Conservation (phyloP, 371 early-diverging fungal species). For the Nosema muscidifuracis region DNA sequence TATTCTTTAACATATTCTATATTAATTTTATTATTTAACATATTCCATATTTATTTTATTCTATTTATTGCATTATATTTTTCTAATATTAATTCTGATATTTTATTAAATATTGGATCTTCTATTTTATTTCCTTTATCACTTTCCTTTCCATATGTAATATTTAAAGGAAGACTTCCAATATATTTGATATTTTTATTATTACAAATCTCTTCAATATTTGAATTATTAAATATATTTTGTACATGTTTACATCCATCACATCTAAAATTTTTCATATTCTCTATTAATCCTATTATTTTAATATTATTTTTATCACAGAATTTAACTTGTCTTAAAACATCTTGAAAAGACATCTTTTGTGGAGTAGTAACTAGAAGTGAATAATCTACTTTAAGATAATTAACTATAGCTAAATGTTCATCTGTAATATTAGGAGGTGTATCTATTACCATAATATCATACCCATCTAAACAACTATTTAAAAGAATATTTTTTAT, state of each 20-base stretch:
- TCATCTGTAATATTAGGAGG: conserved; percentile 63
- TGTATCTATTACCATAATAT: conserved; percentile 61
- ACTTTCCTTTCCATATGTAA: neutral
- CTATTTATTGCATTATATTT: too few species aligned
- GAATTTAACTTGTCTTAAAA: conserved; percentile 57
- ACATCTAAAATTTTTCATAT: conserved; percentile 60
- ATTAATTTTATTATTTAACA: too few species aligned
- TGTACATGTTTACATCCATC: conserved; percentile 36
- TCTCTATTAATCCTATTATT: conserved; percentile 61
- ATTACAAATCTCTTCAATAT: conserved; percentile 38
- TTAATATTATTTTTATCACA: conserved; percentile 57
- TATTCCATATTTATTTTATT: too few species aligned
- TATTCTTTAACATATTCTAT: too few species aligned
- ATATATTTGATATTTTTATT: conserved; percentile 32
- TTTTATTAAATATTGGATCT: neutral
- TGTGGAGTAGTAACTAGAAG: conserved; percentile 62
- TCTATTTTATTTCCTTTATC: neutral
- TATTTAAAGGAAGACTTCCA: conserved; percentile 28
- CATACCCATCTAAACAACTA: conserved; percentile 30
- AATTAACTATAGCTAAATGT: conserved; percentile 57
- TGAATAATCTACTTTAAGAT: conserved; percentile 7
- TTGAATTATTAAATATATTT: conserved; percentile 32
- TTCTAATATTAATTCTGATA: neutral
- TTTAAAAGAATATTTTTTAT: conserved; percentile 41
- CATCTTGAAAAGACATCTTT: conserved; percentile 56